Evolutionary conservation across 2,329 filamentous ascomycete genomes (phyloP), one percentile per base, ranked within the genome.

Genomic region (Alternaria sp.): DNA sequence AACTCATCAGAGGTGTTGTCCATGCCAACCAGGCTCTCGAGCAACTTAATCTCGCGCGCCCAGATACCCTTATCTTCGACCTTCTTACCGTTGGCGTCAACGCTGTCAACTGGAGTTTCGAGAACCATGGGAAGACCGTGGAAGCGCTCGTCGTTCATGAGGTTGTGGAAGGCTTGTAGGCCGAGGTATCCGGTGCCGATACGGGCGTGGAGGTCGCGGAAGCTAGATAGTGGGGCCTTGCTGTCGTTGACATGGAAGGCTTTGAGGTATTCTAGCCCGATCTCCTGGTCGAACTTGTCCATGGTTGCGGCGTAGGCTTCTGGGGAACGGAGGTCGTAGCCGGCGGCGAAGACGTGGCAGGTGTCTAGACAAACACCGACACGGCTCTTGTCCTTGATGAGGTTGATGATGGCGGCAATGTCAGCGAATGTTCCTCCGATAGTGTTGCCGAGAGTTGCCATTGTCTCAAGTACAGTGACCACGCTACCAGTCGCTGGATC

Each of bases 361-460:
- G 96, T 99, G 78, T 99, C 96, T 60, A 99, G 89, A 80, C 96
- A 99, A 17, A 99, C 93, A 49, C 95, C 96, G 2, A 99, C 90
- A 30, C 96, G 89, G 46, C 84, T 79, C 82, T 97, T 96, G 78
- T 97, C 89, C 21, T 93, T 87, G 23, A 98, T 88, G 9, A 89
- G 84, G 13, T 86, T 86, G 70, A 99, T 96, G 67, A 97, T 92
- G 73, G 93, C 91, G 12, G 90, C 86, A 50, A 99, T 86, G 73
- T 99, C 95, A 77, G 94, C 90, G 77, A 97, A 97, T 1, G 87
- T 90, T 15, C 89, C 90, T 28, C 96, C 96, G 55, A 99, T 89
- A 5, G 96, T 90, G 73, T 96, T 97, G 55, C 94, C 94, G 4
- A 75, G 59, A 1, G 93, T 93, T 2, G 95, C 96, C 94, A 98